These are phyloP conservation scores for Aegilops tauschii DNA, from an alignment of 176 grass and related monocot genomes.

Conservation along the genomic window DNA sequence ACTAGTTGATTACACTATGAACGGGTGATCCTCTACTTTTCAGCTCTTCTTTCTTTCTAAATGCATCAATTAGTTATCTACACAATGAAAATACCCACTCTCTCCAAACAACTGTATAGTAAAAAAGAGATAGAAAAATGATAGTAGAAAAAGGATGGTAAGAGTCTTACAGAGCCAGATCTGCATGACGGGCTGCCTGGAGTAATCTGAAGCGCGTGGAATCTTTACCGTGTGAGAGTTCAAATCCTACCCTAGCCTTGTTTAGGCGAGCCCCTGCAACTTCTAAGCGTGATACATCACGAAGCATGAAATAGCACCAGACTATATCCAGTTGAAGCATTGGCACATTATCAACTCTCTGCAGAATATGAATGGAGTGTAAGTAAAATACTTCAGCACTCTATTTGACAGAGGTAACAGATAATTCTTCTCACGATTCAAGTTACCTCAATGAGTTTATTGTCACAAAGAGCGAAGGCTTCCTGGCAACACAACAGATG, in stretches of 20 bases:
- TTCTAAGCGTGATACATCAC: conserved; percentile 70
- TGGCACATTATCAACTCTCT: conserved; percentile 94
- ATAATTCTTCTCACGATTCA: conserved; percentile 28
- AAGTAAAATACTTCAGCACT: conserved; percentile 31
- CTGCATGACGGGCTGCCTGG: conserved; percentile 61
- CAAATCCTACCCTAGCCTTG: conserved; percentile 72
- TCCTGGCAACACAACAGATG: conserved; percentile 53
- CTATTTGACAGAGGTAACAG: conserved; percentile 17
- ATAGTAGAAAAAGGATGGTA: conserved; percentile 1
- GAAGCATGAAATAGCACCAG: conserved; percentile 96
- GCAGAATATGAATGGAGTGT: conserved; percentile 19
- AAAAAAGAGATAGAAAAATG: not conserved
- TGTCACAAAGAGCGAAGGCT: conserved; percentile 86
- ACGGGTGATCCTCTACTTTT: not conserved
- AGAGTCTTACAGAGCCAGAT: conserved; percentile 81
- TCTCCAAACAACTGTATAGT: not conserved
- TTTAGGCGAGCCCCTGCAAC: conserved; percentile 60
- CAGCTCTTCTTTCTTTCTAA: not conserved
- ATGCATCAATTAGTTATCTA: not conserved
- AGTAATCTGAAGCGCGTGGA: conserved; percentile 74
- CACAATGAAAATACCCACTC: not conserved
- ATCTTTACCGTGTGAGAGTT: conserved; percentile 89
- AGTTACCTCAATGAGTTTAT: conserved; percentile 79
- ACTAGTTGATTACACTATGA: not conserved
- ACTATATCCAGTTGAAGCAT: conserved; percentile 98